These are phyloP conservation scores for Malus fusca DNA, from an alignment of 306 rosid genomes.

Conservation along the genomic window DNA sequence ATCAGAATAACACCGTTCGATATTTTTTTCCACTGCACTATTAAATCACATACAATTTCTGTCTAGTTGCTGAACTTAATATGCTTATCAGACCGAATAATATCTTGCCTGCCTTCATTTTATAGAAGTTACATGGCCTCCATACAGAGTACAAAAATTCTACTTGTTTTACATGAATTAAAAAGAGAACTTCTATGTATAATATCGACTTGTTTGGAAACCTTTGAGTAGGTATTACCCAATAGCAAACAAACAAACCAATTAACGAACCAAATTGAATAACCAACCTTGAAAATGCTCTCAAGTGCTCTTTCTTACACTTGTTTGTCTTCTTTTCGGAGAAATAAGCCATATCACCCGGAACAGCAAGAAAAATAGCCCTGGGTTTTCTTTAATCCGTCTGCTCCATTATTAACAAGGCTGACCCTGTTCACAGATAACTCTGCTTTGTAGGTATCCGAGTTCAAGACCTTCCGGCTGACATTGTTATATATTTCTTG, in stretches of 20 bases:
- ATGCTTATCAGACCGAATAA: background rate
- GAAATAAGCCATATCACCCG: conserved; percentile 30
- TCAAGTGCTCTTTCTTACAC: conserved; percentile 10
- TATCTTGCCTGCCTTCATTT: conserved; percentile 5
- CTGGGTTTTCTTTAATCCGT: conserved; percentile 47
- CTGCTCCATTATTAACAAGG: conserved; percentile 57
- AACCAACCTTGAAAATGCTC: conserved; percentile 18
- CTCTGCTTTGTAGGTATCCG: conserved; percentile 88
- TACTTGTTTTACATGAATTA: conserved; percentile 19
- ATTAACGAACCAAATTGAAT: conserved; percentile 22
- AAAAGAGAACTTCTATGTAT: conserved; percentile 25
- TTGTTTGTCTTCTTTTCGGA: background rate
- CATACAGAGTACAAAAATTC: conserved; percentile 27
- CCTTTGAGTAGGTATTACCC: conserved; percentile 14
- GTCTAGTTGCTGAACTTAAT: background rate
- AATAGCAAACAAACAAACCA: conserved; percentile 24
- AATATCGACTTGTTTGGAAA: conserved; percentile 32
- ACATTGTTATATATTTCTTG: conserved; percentile 82
- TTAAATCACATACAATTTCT: background rate
- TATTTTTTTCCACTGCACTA: background rate
- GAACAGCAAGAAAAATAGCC: conserved; percentile 75
- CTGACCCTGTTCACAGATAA: conserved; percentile 82
- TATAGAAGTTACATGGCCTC: conserved; percentile 10
- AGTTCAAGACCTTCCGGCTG: conserved; percentile 87
- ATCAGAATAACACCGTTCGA: background rate